Evolutionary conservation across 768 basidiomycete genomes (phyloP).

Genomic region (Tubosaeta sp.): DNA sequence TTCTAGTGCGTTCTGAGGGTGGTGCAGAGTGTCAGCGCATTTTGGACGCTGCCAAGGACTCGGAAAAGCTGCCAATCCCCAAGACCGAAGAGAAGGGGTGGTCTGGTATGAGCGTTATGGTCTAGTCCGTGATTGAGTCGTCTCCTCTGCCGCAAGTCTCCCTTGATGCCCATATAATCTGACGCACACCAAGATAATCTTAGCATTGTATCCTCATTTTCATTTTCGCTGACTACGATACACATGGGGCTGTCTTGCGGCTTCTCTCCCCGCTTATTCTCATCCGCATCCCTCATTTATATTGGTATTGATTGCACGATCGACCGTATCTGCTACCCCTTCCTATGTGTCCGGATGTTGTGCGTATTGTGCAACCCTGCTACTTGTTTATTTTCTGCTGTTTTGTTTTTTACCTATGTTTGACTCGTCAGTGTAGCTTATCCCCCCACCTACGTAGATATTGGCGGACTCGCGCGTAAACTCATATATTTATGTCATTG

Average conservation of each 20-base stretch:
- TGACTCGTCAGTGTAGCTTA: slow-evolving; percentile 24
- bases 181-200: slow-evolving; percentile 17
- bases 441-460: slow-evolving; percentile 23
- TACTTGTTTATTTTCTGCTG: slow-evolving; percentile 8
- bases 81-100: slow-evolving; percentile 33
- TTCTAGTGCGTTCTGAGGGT: slow-evolving; percentile 72
- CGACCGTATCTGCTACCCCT: slow-evolving; percentile 2
- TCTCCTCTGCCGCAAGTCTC: slow-evolving; percentile 13
- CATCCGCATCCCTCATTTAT: slow-evolving; percentile 17
- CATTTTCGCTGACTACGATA: slow-evolving; percentile 22
- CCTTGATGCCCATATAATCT: slow-evolving; percentile 24
- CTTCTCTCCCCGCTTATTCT: slow-evolving; percentile 14
- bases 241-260: slow-evolving; percentile 27
- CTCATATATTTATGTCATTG: slow-evolving; percentile 28
- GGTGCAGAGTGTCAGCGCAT: slow-evolving; percentile 66
- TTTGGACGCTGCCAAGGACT: slow-evolving; percentile 33
- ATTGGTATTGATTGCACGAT: slow-evolving; percentile 25
- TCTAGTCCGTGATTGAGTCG: slow-evolving; percentile 18
- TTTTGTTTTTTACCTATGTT: slow-evolving; percentile 10
- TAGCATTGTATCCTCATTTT: slow-evolving; percentile 14
- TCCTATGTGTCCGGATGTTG: slow-evolving; percentile 3
- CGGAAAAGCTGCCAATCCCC: slow-evolving; percentile 18
- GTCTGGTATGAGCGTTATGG: slow-evolving; percentile 31
- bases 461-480: slow-evolving; percentile 19
- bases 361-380: not conserved